Base-by-base conservation (phyloP, 1,284 basidiomycete species). In the Rugosomyces carneus region DNA sequence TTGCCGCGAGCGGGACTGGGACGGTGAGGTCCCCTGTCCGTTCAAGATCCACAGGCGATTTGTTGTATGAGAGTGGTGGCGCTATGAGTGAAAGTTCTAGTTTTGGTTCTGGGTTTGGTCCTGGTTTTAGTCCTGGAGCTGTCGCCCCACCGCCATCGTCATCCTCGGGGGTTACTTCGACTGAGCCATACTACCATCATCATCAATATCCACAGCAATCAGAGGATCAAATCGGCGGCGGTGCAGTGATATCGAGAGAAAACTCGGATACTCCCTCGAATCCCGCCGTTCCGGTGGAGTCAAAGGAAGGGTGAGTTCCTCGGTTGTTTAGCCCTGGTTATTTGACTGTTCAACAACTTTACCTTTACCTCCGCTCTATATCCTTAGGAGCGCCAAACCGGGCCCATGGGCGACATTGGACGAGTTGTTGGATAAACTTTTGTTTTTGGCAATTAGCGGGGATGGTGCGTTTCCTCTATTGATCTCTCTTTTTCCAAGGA, bases 381-480 rank as follows among this genome's bases (percentile, higher is more conserved):
- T n/a, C n/a, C 21, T 23, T 23, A 23, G 21, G 21, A 23, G 4
- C 7, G 7, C 21, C 7, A 23, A 76, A 52, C 75, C 78, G n/a
- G 70, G 77, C 10, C 79, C 83, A 47, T 89, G 80, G 73, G 80
- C 80, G 42, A 80, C 79, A 27, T 57, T 88, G 39, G 85, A 89
- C 3, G 84, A 88, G 52, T 66, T 89, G 20, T 64, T 89, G 36
- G 84, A 89, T 57, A 89, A 86, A 57, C 67, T 89, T 1, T 65
- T 89, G 16, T 89, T 89, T 59, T 62, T 85, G 54, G 73, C 80
- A 31, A 76, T 86, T 45, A 88, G 84, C 57, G 86, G 84, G 39
- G 86, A 89, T 60, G 87, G 85, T 89, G 53, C 53, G 79, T 51
- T n/a, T n/a, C n/a, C n/a, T n/a, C n/a, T n/a, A n/a, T n/a, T n/a